Percentiles rank a stretch among this genome's conserved stretches.
Conservation (phyloP, 2,329 filamentous ascomycete genomes). For the Cercospora brassicicola region DNA sequence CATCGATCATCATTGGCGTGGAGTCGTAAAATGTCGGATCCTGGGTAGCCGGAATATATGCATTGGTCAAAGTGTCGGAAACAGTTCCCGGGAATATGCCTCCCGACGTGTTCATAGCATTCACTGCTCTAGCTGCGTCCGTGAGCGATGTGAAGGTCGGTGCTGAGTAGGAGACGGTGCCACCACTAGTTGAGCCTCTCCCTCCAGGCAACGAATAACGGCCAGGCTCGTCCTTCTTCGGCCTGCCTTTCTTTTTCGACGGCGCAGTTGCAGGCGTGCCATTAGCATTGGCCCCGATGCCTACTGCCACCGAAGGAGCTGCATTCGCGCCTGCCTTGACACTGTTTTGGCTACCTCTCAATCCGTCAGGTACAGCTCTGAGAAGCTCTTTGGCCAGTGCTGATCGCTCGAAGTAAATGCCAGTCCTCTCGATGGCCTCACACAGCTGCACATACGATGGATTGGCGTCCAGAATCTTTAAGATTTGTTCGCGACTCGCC, state of each 20-base stretch:
- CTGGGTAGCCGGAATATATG: constrained; percentile 3
- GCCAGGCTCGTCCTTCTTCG: constrained; percentile 22
- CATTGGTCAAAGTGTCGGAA: constrained; percentile 11
- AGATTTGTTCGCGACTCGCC: constrained; percentile 45
- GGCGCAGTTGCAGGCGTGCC: constrained; percentile 6
- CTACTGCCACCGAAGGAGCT: not conserved
- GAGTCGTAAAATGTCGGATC: constrained; percentile 9
- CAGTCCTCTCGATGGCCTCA: constrained; percentile 52
- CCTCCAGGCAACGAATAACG: constrained; percentile 20
- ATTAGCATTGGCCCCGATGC: constrained; percentile 5
- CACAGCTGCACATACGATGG: constrained; percentile 59
- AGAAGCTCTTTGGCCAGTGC: constrained; percentile 56
- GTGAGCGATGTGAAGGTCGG: constrained; percentile 32
- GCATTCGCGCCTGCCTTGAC: constrained; percentile 9
- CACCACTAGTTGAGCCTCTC: constrained; percentile 10
- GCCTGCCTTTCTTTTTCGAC: constrained; percentile 27
- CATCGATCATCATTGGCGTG: constrained; percentile 14
- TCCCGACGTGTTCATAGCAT: constrained; percentile 23
- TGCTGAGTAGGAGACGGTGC: constrained; percentile 32
- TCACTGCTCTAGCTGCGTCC: constrained; percentile 30
- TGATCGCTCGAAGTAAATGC: constrained; percentile 53
- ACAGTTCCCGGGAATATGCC: constrained; percentile 3
- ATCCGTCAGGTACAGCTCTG: constrained; percentile 45
- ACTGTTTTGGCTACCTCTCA: constrained; percentile 25
- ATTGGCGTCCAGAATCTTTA: constrained; percentile 53